Evolutionary conservation across 1,284 basidiomycete genomes (phyloP).

Genomic region (Xerocomus cyaneibrunnescens): DNA sequence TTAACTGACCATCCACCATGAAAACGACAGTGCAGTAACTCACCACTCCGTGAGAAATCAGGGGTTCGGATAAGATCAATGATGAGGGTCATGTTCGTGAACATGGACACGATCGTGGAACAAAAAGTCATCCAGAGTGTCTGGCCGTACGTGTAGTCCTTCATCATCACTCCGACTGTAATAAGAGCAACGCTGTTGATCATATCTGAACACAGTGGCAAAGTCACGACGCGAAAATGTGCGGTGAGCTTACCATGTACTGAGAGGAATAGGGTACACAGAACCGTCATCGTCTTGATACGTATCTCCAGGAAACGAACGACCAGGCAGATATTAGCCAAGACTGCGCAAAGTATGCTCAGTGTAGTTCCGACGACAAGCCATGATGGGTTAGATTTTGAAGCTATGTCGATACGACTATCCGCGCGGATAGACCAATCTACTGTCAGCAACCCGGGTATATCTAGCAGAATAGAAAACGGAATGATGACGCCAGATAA

Average conservation of each 20-base stretch:
- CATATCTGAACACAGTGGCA: conserved; percentile 46
- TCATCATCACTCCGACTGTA: conserved; percentile 64
- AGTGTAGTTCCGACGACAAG: conserved; percentile 64
- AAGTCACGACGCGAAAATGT: not conserved
- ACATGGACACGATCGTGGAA: conserved; percentile 65
- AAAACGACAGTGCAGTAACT: conserved; percentile 14
- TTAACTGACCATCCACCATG: not conserved
- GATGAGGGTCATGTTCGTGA: conserved; percentile 71
- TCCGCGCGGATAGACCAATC: conserved; percentile 65
- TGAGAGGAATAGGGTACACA: conserved; percentile 63
- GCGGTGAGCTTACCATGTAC: conserved; percentile 55
- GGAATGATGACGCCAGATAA: conserved; percentile 71
- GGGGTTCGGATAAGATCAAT: conserved; percentile 59
- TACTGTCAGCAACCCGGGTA: conserved; percentile 68
- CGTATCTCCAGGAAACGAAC: conserved; percentile 69
- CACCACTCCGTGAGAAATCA: conserved; percentile 68
- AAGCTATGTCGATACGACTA: conserved; percentile 47
- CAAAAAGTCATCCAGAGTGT: conserved; percentile 83
- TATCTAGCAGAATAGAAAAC: conserved; percentile 77
- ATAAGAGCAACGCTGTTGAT: conserved; percentile 67
- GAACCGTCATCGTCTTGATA: conserved; percentile 60
- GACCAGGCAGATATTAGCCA: conserved; percentile 72
- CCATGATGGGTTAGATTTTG: conserved; percentile 52
- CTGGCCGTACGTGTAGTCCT: conserved; percentile 70
- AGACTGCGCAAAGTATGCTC: conserved; percentile 66